Percentiles rank a stretch among this genome's conserved stretches.
These are phyloP conservation scores for Geranium incanum DNA, from an alignment of 441 rosid genomes.

Conservation along the genomic window DNA sequence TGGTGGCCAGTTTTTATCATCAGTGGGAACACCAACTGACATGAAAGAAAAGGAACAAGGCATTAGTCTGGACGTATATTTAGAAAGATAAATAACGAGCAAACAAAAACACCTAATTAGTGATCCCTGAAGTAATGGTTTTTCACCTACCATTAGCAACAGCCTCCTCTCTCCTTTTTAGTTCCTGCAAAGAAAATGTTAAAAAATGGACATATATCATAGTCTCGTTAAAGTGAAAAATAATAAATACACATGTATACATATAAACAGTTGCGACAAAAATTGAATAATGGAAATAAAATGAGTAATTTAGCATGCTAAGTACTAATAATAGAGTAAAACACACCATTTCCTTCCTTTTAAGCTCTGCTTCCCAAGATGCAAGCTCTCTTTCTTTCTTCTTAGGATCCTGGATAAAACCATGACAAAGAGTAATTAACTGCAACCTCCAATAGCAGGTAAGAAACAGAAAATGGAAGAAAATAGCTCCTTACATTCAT, in stretches of 20 bases:
- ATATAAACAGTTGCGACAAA: not conserved
- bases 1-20: constrained; percentile 88
- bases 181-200: constrained; percentile 43
- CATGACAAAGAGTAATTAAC: constrained; percentile 14
- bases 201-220: not conserved
- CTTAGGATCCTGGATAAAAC: constrained; percentile 52
- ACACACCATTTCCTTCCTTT: constrained; percentile 70
- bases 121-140: constrained; percentile 4
- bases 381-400: constrained; percentile 69
- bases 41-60: constrained; percentile 13
- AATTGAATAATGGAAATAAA: not conserved
- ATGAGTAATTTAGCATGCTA: not conserved
- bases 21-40: constrained; percentile 62
- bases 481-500: constrained; percentile 45
- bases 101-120: constrained; percentile 12
- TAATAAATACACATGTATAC: not conserved
- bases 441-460: constrained; percentile 4
- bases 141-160: constrained; percentile 45
- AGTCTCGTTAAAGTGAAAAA: not conserved
- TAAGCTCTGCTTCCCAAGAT: constrained; percentile 83
- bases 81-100: not conserved
- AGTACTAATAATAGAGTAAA: constrained; percentile 5
- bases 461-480: not conserved
- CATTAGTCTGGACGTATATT: not conserved
- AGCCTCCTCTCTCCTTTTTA: constrained; percentile 82